These are phyloP conservation scores for Cryphonectria carpinicola DNA, from an alignment of 2,329 filamentous ascomycete genomes.

Conservation along the genomic window DNA sequence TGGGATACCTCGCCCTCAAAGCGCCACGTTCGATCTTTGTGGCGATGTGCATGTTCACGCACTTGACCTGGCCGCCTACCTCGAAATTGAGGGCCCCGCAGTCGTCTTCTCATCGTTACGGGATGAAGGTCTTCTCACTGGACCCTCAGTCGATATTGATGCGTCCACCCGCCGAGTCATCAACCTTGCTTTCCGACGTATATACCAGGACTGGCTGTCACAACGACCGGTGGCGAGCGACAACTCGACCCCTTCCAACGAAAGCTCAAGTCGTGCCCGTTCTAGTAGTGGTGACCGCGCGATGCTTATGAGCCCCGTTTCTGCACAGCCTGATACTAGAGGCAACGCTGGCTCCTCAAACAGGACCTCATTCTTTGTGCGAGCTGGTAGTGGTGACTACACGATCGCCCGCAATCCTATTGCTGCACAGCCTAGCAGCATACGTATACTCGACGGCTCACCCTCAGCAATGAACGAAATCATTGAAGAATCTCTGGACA, in stretches of 20 bases:
- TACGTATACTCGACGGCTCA: not conserved
- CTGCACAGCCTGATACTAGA: not conserved
- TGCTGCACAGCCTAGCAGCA: not conserved
- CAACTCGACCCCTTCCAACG: not conserved
- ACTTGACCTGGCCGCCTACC: not conserved
- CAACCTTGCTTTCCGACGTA: not conserved
- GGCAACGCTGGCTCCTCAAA: too few relatives aligned
- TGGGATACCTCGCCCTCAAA: not conserved
- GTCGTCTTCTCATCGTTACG: not conserved
- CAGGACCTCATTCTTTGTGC: not conserved
- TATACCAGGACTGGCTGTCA: not conserved
- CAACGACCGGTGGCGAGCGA: not conserved
- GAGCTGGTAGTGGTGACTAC: not conserved
- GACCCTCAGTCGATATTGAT: not conserved
- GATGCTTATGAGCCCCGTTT: not conserved
- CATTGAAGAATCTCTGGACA: not conserved
- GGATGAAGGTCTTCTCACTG: not conserved
- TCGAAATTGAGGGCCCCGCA: not conserved
- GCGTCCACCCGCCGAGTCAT: not conserved
- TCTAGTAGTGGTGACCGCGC: not conserved
- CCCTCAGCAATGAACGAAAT: not conserved
- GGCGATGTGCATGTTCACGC: not conserved
- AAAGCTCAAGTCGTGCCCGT: not conserved
- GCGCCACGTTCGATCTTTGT: conserved; percentile 5
- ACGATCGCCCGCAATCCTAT: not conserved